Base-by-base conservation (phyloP, 1,284 basidiomycete species). In the Cutaneotrichosporon sp. region DNA sequence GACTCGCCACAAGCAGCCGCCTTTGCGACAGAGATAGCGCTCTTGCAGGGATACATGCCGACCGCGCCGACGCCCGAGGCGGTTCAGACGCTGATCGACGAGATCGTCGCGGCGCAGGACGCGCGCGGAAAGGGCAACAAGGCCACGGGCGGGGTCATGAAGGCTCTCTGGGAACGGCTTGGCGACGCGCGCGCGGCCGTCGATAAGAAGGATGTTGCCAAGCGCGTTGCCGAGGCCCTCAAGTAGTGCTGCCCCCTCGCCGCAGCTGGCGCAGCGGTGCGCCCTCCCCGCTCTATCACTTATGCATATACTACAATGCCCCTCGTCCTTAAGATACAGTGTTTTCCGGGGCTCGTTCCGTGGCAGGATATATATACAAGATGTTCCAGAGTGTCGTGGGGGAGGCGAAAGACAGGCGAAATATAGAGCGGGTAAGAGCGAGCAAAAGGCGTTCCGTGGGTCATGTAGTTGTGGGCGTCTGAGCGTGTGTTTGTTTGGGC, bases 141-240 rank as follows among this genome's bases (percentile, higher is more conserved):
- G 46, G 66, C 58, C 5, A 62, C 67, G 8, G 72, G 72, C 1
- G 47, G 40, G 18, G 68, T 70, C 14, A 64, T 74, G 62, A 66
- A 66, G 55, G 52, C 54, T 22, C 50, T 74, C n/a, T 67, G 68
- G 69, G 69, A 71, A 54, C 63, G 65, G 20, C 49, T 74, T 48
- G 72, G 72, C 3, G 68, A 72, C 9, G 56, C 55, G 8, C 63
- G 65, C 47, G 65, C 54, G 3, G 55, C 46, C 8, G 62, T 71
- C 44, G 72, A 74, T 55, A 69, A 67, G 63, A 74, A 74, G 58
- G 67, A 71, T 37, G 62, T 71, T 5, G 70, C 69, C 0, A 64
- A 62, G 50, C 57, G 66, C 51, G 70, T 74, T 4, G 47, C 53
- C 22, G 67, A 71, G 42, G 64, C 64, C 12, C 53, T 74, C 51